Evolutionary conservation across 345 rosid genomes (phyloP), one percentile per base, ranked within the genome.

Genomic region (Lumnitzera racemosa): DNA sequence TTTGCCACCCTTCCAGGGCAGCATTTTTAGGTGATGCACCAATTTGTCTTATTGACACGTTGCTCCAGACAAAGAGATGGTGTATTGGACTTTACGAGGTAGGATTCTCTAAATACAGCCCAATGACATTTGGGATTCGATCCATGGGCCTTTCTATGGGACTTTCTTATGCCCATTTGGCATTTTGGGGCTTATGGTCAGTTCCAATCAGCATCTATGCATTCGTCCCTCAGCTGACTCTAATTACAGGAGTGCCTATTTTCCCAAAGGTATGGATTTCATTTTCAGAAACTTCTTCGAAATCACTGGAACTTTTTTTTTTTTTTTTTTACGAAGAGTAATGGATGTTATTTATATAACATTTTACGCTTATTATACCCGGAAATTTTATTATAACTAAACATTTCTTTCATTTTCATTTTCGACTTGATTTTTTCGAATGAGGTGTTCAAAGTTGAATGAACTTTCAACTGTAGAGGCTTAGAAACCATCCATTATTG

Each of bases 11-110:
- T 0, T 58, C 70, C 2, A 80, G 83, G 65, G 61, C 78, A 0
- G 90, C 95, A 13, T 91, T 88, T 66, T 46, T 70, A 0, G 98
- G 90, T 24, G 85, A 84, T 46, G 73, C 71, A 0, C 96, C 96
- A 0, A 74, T 70, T 10, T 49, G 55, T 15, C 72, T 86, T 29
- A 11, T 73, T 17, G 98, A 84, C 58, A 1, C 53, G 13, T 49
- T 86, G 20, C 67, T 65, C 67, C 91, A 91, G 61, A 63, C 59
- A 17, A 86, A 81, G 60, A 70, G 98, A 72, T 88, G 98, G 98
- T 51, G 74, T 13, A 43, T 84, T n/a, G 96, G 98, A 13, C 72
- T 80, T 3, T 72, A 70, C 24, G 77, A 86, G 67, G 81, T 84
- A 14, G 24, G 15, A 24, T 66, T 82, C 49, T 80, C 78, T 2